Evolutionary conservation across 345 rosid species (phyloP).

Genomic region (Corchorus olitorius): DNA sequence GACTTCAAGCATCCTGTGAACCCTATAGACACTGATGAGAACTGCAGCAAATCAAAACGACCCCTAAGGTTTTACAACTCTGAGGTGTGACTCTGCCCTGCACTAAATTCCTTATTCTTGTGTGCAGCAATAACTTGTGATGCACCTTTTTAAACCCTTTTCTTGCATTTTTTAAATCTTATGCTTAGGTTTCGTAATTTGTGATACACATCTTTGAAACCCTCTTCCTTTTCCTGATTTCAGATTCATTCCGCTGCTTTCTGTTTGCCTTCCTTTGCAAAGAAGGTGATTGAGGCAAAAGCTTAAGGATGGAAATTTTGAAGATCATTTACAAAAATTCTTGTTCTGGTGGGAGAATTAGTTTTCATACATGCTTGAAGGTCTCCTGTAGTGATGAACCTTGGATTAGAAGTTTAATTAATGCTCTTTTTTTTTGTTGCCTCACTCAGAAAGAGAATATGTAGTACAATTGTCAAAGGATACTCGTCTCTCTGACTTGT

Average conservation of each 20-base stretch:
- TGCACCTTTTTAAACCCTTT: neutral
- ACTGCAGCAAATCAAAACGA: conserved; percentile 38
- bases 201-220: neutral
- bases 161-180: neutral
- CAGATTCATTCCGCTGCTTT: conserved; percentile 96
- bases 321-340: conserved; percentile 5
- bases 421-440: conserved; percentile 5
- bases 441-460: conserved; percentile 12
- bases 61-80: conserved; percentile 82
- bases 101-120: neutral
- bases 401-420: conserved; percentile 28
- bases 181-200: neutral
- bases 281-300: conserved; percentile 75
- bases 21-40: conserved; percentile 53
- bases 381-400: conserved; percentile 16
- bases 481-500: neutral
- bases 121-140: neutral
- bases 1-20: conserved; percentile 89
- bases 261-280: conserved; percentile 91
- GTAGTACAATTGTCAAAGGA: conserved; percentile 20
- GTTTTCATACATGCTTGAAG: conserved; percentile 14
- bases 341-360: conserved; percentile 9
- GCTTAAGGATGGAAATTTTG: conserved; percentile 32
- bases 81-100: conserved; percentile 48
- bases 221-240: conserved; percentile 12